Evolutionary conservation across 108 stramenopile genomes (phyloP).

Genomic region (Chaetoceros tenuissimus): DNA sequence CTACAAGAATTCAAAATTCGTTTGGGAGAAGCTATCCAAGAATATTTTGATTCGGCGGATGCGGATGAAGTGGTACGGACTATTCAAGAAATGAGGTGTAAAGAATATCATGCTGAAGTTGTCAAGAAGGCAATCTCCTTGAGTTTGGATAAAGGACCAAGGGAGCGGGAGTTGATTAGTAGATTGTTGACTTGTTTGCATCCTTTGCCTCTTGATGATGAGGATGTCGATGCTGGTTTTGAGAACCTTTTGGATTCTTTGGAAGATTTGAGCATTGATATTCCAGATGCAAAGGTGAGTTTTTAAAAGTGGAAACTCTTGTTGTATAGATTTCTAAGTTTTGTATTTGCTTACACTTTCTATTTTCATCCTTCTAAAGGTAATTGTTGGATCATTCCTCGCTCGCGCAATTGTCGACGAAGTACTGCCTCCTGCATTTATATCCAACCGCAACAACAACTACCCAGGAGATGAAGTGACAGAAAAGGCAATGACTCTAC

Average conservation of each 20-base stretch:
- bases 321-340: not conserved
- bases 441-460: conserved; percentile 80
- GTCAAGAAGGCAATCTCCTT: conserved; percentile 73
- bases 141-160: conserved; percentile 69
- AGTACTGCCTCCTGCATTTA: conserved; percentile 88
- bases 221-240: conserved; percentile 79
- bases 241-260: conserved; percentile 73
- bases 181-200: conserved; percentile 79
- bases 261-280: conserved; percentile 83
- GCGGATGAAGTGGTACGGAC: conserved; percentile 67
- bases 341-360: not conserved
- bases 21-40: conserved; percentile 42
- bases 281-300: conserved; percentile 79
- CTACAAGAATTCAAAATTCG: conserved; percentile 81
- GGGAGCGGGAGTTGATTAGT: conserved; percentile 80
- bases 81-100: conserved; percentile 65
- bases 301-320: not conserved
- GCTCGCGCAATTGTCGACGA: conserved; percentile 95
- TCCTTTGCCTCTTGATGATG: conserved; percentile 64
- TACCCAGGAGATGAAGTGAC: conserved; percentile 76
- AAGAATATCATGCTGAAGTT: conserved; percentile 66
- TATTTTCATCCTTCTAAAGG: conserved; percentile 15
- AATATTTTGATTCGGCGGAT: conserved; percentile 74
- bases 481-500: conserved; percentile 78
- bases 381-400: conserved; percentile 77